Conservation (phyloP, 78 protist species). For the Dictyostelium brefeldianum region DNA sequence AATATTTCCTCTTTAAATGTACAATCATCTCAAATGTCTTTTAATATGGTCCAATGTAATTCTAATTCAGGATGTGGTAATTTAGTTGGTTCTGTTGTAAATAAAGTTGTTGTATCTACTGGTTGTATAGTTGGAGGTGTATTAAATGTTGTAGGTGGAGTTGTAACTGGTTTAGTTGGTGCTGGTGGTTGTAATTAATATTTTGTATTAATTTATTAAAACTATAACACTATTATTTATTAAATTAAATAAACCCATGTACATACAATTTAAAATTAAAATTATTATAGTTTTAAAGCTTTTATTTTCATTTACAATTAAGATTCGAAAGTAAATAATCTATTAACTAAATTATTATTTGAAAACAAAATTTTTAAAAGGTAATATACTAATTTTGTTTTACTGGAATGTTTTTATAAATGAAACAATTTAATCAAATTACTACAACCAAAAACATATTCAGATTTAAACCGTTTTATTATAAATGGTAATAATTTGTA, state of each 20-base stretch:
- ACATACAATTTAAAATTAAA: neutral
- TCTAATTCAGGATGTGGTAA: neutral
- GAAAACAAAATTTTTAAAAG: too few relatives aligned
- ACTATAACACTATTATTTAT: neutral
- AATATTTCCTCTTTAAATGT: neutral
- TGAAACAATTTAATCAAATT: too few relatives aligned
- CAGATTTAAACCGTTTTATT: too few relatives aligned
- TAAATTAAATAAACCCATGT: neutral
- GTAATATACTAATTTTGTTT: too few relatives aligned
- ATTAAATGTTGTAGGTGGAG: neutral
- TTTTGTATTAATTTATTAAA: neutral
- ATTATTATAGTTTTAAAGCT: neutral
- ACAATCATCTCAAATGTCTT: neutral
- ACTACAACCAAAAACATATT: too few relatives aligned
- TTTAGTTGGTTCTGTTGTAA: neutral
- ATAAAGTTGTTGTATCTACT: neutral
- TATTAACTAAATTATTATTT: too few relatives aligned
- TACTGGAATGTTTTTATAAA: too few relatives aligned
- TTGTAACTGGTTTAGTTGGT: neutral
- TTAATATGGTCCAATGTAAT: neutral
- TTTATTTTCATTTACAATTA: neutral
- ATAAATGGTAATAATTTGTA: too few relatives aligned
- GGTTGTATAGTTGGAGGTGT: neutral
- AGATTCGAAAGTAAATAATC: too few relatives aligned
- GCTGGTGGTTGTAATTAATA: constrained; percentile 4